phyloP scores from a whole-genome alignment of 2,329 filamentous ascomycete species.

The Calycina marina region DNA sequence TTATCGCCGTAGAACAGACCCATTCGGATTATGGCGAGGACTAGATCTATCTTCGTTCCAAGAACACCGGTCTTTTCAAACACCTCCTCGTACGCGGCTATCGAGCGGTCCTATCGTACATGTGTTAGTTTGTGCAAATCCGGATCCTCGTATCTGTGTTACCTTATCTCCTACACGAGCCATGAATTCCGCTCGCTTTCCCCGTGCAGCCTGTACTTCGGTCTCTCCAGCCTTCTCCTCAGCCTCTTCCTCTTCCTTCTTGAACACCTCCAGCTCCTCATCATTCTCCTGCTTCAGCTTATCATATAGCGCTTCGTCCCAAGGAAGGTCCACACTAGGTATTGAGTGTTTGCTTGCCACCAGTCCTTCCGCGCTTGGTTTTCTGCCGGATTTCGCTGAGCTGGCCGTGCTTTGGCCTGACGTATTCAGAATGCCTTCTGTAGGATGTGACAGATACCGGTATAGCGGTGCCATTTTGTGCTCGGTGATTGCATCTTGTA shows the following conservation, averaged over 20 bases:
- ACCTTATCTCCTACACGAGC: slow-evolving; percentile 95
- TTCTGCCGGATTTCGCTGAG: slow-evolving; percentile 42
- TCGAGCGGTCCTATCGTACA: slow-evolving; percentile 88
- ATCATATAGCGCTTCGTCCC: slow-evolving; percentile 83
- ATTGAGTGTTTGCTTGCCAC: slow-evolving; percentile 56
- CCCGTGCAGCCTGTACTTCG: slow-evolving; percentile 80
- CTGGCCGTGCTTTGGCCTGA: slow-evolving; percentile 30
- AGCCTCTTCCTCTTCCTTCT: slow-evolving; percentile 86
- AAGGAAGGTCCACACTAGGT: slow-evolving; percentile 56
- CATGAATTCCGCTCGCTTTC: slow-evolving; percentile 93
- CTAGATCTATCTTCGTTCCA: slow-evolving; percentile 92
- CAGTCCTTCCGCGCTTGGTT: slow-evolving; percentile 59
- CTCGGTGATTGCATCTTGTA: slow-evolving; percentile 71
- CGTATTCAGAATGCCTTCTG: slow-evolving; percentile 43
- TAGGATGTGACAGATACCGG: slow-evolving; percentile 68
- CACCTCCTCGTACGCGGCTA: slow-evolving; percentile 80
- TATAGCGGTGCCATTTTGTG: slow-evolving; percentile 83
- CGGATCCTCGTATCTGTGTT: slow-evolving; percentile 7
- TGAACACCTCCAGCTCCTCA: slow-evolving; percentile 57
- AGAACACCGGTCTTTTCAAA: slow-evolving; percentile 96
- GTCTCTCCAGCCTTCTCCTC: slow-evolving; percentile 93
- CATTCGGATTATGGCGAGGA: slow-evolving; percentile 90
- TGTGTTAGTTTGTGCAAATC: no score
- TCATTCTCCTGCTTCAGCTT: slow-evolving; percentile 64
- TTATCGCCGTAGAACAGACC: slow-evolving; percentile 95